Conservation (phyloP, 1,284 basidiomycete genomes). For the Ceratobasidium sp. region DNA sequence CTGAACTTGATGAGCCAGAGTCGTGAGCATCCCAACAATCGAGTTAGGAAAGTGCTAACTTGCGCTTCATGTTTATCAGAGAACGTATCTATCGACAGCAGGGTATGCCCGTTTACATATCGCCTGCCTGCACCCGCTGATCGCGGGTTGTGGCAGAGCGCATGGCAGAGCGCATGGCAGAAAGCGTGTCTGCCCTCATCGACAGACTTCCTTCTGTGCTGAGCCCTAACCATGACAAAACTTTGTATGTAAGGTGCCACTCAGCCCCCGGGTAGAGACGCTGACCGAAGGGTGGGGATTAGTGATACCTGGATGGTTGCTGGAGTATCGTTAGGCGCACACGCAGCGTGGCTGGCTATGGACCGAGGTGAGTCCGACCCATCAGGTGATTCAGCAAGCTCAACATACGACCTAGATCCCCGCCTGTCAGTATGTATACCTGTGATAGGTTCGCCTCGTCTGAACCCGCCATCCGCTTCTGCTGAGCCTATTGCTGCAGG, state of each 20-base stretch:
- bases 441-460: conserved; percentile 3
- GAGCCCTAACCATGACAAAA: conserved; percentile 28
- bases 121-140: neutral
- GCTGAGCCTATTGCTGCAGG: conserved; percentile 6
- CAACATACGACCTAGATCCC: neutral
- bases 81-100: conserved; percentile 24
- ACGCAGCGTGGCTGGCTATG: conserved; percentile 33
- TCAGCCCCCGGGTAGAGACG: too few species aligned
- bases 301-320: conserved; percentile 38
- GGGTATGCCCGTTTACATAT: neutral
- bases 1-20: neutral
- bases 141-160: conserved; percentile 2
- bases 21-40: neutral
- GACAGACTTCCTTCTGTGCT: conserved; percentile 25
- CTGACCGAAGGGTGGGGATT: neutral
- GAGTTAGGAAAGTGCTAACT: neutral
- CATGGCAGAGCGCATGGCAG: conserved; percentile 29
- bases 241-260: neutral
- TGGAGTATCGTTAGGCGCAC: conserved; percentile 31
- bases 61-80: neutral
- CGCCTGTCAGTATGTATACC: conserved; percentile 29
- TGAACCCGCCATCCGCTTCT: neutral
- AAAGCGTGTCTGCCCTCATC: conserved; percentile 26
- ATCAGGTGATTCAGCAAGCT: neutral
- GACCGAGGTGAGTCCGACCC: conserved; percentile 31